phyloP scores from a whole-genome alignment of 768 basidiomycete genomes.

The Amanita rimosa region DNA sequence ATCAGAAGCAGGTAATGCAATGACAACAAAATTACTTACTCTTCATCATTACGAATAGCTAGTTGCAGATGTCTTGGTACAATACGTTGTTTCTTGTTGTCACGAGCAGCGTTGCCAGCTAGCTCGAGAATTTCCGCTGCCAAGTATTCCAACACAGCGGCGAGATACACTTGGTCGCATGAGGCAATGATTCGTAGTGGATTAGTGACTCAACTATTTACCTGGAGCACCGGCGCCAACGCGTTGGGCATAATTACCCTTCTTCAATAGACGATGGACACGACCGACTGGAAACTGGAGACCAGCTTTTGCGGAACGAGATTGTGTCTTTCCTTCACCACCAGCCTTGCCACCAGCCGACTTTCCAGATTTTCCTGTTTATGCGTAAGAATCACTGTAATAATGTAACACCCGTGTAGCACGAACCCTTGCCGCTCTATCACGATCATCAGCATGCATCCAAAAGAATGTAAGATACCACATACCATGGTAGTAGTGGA shows the following conservation, averaged over 20 bases:
- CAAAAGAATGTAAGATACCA: background rate
- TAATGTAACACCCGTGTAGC: background rate
- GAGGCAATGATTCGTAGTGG: background rate
- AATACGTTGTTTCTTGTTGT: constrained; percentile 94
- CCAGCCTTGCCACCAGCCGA: constrained; percentile 63
- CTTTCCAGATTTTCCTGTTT: constrained; percentile 44
- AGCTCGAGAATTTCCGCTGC: constrained; percentile 91
- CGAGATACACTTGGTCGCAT: constrained; percentile 61
- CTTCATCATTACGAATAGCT: constrained; percentile 91
- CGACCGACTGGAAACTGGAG: constrained; percentile 89
- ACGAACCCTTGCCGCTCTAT: constrained; percentile 29
- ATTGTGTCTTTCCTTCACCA: constrained; percentile 41
- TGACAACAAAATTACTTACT: constrained; percentile 32
- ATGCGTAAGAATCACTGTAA: constrained; percentile 2
- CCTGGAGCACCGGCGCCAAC: constrained; percentile 85
- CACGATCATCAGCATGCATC: background rate
- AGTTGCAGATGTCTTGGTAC: constrained; percentile 92
- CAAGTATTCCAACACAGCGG: constrained; percentile 87
- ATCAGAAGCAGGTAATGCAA: background rate
- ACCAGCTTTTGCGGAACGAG: constrained; percentile 66
- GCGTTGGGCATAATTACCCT: constrained; percentile 78
- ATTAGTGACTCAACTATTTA: constrained; percentile 16
- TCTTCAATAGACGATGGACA: constrained; percentile 83
- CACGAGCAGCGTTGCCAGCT: constrained; percentile 82
- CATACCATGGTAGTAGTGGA: constrained; percentile 17